A percentile compares a stretch with the other conserved stretches of the same genome.
phyloP scores from a whole-genome alignment of 768 basidiomycete genomes.

The Rhodotorula diobovata region DNA sequence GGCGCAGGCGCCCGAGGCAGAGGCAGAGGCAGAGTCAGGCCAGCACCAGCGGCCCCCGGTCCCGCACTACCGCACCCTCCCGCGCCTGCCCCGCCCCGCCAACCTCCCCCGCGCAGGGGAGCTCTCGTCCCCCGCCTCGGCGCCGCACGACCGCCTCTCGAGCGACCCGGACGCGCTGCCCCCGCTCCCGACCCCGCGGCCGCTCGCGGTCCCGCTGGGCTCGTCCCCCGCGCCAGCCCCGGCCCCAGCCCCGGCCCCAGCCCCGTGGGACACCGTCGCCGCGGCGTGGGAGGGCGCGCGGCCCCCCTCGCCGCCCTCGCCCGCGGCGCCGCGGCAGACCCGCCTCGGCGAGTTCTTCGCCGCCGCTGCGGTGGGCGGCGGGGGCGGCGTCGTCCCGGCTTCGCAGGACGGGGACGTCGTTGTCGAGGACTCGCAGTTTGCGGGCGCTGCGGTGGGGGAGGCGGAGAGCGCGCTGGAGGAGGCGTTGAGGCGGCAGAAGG shows the following conservation, averaged over 20 bases:
- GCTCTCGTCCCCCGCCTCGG: background rate
- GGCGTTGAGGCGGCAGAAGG: background rate
- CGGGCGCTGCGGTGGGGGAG: background rate
- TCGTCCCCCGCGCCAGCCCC: background rate
- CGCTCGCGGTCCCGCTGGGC: background rate
- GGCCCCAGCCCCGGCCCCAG: background rate
- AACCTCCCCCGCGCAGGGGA: background rate
- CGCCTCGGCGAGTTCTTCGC: conserved; percentile 11
- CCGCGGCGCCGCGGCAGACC: background rate
- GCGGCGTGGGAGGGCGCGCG: conserved; percentile 2
- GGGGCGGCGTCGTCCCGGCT: background rate
- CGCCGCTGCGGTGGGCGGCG: too few relatives aligned
- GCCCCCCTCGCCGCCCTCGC: background rate
- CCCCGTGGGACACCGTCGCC: background rate
- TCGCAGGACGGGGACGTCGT: background rate
- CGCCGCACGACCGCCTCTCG: background rate
- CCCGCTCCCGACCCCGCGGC: background rate
- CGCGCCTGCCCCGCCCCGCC: background rate
- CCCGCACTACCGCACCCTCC: background rate
- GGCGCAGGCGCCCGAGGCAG: too few relatives aligned
- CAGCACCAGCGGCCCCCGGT: background rate
- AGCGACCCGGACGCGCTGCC: background rate
- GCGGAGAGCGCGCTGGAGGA: background rate
- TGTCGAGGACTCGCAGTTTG: background rate
- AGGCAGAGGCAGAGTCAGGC: too few relatives aligned